These are phyloP conservation scores for Saccharomycopsis sp. DNA, from an alignment of 805 yeast genomes.

Conservation along the genomic window DNA sequence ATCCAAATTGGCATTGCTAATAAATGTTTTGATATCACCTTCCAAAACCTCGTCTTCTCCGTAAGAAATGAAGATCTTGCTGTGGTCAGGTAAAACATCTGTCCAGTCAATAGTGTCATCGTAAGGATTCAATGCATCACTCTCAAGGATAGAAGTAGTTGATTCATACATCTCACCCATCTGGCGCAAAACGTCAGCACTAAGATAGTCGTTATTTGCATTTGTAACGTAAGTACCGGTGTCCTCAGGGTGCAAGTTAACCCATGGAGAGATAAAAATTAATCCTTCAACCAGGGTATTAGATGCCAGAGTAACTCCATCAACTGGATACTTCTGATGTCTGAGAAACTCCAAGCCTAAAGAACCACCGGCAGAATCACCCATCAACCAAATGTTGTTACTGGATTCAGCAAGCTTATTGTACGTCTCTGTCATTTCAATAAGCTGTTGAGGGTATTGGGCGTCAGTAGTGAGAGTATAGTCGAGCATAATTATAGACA, in stretches of 20 bases:
- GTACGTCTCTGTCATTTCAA: slow-evolving; percentile 22
- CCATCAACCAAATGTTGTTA: slow-evolving; percentile 22
- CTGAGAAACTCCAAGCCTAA: slow-evolving; percentile 21
- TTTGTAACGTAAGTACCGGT: not conserved
- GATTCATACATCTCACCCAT: not conserved
- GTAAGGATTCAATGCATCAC: not conserved
- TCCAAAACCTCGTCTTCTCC: slow-evolving; percentile 5
- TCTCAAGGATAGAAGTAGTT: too few relatives aligned
- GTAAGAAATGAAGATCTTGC: slow-evolving; percentile 4
- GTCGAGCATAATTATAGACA: slow-evolving; percentile 25
- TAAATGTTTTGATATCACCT: slow-evolving; percentile 1
- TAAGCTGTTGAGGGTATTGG: slow-evolving; percentile 24
- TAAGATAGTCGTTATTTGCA: not conserved
- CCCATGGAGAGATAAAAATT: slow-evolving; percentile 8
- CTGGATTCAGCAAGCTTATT: slow-evolving; percentile 18
- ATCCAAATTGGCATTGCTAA: not conserved
- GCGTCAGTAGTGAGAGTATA: slow-evolving; percentile 25
- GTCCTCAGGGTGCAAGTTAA: slow-evolving; percentile 2
- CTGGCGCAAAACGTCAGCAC: not conserved
- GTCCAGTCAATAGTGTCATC: not conserved
- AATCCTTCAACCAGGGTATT: not conserved
- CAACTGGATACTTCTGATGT: not conserved
- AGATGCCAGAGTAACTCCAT: not conserved
- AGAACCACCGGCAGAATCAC: slow-evolving; percentile 29
- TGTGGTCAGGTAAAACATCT: not conserved